Percentiles rank a stretch among this genome's conserved stretches.
phyloP scores from a whole-genome alignment of 495 filamentous ascomycete genomes.

The Neohortaea acidophila region DNA sequence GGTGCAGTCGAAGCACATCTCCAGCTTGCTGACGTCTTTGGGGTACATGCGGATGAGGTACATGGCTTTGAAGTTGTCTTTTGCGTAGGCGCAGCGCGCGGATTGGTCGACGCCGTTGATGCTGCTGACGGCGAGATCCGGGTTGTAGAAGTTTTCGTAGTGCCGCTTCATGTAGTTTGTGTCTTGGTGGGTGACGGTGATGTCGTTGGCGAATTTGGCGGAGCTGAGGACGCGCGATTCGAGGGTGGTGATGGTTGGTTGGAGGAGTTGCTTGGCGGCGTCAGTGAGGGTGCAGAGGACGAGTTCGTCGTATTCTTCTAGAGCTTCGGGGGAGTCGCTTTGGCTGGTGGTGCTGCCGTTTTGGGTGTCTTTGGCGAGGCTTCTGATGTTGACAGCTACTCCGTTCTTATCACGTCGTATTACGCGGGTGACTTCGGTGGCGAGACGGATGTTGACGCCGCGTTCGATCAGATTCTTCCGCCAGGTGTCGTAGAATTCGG shows the following conservation, averaged over 20 bases:
- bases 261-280: slow-evolving; percentile 51
- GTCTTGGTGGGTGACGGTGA: slow-evolving; percentile 72
- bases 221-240: slow-evolving; percentile 56
- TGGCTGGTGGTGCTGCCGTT: slow-evolving; percentile 27
- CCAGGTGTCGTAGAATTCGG: slow-evolving; percentile 59
- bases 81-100: slow-evolving; percentile 36
- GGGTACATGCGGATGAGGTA: slow-evolving; percentile 62
- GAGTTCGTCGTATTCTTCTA: slow-evolving; percentile 51
- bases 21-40: slow-evolving; percentile 50
- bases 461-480: slow-evolving; percentile 40
- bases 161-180: slow-evolving; percentile 56
- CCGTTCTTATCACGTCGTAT: slow-evolving; percentile 41
- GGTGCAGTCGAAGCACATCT: slow-evolving; percentile 78
- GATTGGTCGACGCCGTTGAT: slow-evolving; percentile 37
- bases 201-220: slow-evolving; percentile 67
- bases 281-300: slow-evolving; percentile 66
- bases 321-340: slow-evolving; percentile 24
- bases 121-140: slow-evolving; percentile 25
- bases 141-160: slow-evolving; percentile 55
- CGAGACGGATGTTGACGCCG: slow-evolving; percentile 50
- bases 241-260: slow-evolving; percentile 42
- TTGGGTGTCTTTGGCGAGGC: slow-evolving; percentile 25
- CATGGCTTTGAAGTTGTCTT: slow-evolving; percentile 54
- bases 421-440: slow-evolving; percentile 45
- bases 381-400: slow-evolving; percentile 35